phyloP scores from a whole-genome alignment of 2,329 filamentous ascomycete species.

The Raffaelea albimanens region DNA sequence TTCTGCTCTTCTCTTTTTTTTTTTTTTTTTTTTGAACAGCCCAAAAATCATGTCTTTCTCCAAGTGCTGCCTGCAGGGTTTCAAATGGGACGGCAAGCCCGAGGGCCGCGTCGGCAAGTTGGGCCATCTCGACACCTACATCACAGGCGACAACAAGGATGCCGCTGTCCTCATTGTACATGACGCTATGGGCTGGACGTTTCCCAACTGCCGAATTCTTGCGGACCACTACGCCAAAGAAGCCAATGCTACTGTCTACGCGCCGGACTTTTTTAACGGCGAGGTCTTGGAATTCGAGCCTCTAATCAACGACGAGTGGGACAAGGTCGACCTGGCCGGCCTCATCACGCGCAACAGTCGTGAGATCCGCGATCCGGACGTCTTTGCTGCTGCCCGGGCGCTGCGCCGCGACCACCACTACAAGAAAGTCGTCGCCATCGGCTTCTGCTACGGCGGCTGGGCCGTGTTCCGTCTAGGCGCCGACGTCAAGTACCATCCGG shows the following conservation, averaged over 20 bases:
- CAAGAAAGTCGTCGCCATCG: conserved; percentile 30
- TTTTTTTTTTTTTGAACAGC: too few relatives aligned
- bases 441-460: conserved; percentile 45
- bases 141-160: conserved; percentile 26
- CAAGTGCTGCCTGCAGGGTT: conserved; percentile 26
- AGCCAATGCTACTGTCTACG: conserved; percentile 32
- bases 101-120: conserved; percentile 27
- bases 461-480: conserved; percentile 35
- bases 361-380: conserved; percentile 26
- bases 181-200: conserved; percentile 41
- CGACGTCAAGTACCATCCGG: conserved; percentile 16
- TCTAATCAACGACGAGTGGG: conserved; percentile 18
- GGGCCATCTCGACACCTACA: conserved; percentile 29
- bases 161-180: conserved; percentile 37
- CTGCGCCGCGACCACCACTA: conserved; percentile 22
- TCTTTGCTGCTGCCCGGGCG: conserved; percentile 25
- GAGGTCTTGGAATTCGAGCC: conserved; percentile 16
- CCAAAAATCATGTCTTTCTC: conserved; percentile 7
- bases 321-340: conserved; percentile 24
- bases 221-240: conserved; percentile 38
- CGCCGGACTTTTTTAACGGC: conserved; percentile 38
- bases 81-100: conserved; percentile 26
- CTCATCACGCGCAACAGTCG: conserved; percentile 27
- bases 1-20: too few relatives aligned
- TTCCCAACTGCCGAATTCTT: conserved; percentile 36